Base-by-base conservation (phyloP, 805 yeast species). In the Aciculoconidium aculeatum region DNA sequence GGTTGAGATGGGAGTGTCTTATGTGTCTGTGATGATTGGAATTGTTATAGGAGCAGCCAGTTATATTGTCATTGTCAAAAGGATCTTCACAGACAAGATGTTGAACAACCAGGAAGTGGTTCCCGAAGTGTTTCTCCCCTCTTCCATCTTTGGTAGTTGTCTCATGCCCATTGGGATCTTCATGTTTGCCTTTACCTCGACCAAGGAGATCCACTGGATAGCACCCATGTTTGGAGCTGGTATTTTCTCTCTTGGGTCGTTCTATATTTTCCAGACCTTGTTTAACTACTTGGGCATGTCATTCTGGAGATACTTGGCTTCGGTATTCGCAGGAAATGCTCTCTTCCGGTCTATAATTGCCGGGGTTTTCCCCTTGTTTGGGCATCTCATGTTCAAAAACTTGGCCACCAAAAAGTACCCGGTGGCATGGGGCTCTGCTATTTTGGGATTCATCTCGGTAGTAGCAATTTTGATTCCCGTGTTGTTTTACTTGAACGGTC, bases 361-460 rank as follows among this genome's bases (percentile, higher is more conserved):
- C 1, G 72, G 75, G 35, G 70, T 67, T 3, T 76, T 76, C 61
- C 81, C 83, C 21, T 58, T 81, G 30, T 79, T 80, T 50, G 80
- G 82, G 5, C 47, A 62, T 21, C 70, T 72, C 19, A 65, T 80
- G 72, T 81, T 68, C 47, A 53, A 60, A 31, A 67, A 72, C 39
- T 53, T 72, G 30, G 67, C 66, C 7, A 64, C 66, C 27, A n/a
- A 22, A 1, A 63, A 58, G 21, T 77, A 56, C 44, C 80, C 80
- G 2, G 72, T 70, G n/a, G 79, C 62, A 3, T 76, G 78, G 79
- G 81, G 79, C 2, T 38, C 69, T 1, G 43, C 64, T 2, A 54
- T 71, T 37, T 67, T 72, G 23, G 77, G 69, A 1, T 68, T 70
- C 38, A 41, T 71, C 20, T 44, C 64, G 4, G 25, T 67, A 16